Conservation (phyloP, 78 protist genomes). For the Cyanophora paradoxa region DNA sequence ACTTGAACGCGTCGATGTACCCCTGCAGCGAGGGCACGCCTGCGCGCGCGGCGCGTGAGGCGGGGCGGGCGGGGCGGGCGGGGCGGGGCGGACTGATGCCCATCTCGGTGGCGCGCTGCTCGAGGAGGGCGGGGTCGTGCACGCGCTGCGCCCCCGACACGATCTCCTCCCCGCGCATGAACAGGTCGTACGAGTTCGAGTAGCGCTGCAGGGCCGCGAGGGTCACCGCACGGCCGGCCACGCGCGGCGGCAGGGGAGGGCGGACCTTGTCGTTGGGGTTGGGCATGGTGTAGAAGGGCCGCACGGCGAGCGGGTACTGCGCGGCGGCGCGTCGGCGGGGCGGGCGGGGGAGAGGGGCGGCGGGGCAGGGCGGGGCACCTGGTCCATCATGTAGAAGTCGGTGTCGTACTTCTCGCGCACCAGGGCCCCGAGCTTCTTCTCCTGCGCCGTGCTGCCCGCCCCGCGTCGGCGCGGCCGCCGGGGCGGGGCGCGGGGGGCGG, state of each 20-base stretch:
- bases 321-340: no score
- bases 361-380: constrained; percentile 38
- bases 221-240: not conserved
- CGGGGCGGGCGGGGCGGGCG: not conserved
- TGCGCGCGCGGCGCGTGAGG: not conserved
- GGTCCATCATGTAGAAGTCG: constrained; percentile 93
- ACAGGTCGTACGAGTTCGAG: constrained; percentile 96
- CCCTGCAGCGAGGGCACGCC: not conserved
- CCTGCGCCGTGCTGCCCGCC: constrained; percentile 55
- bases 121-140: constrained; percentile 66
- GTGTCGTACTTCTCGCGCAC: constrained; percentile 81
- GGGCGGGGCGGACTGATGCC: not conserved
- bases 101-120: not conserved
- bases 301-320: no score
- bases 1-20: constrained; percentile 92
- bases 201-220: constrained; percentile 10
- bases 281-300: constrained; percentile 99
- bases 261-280: constrained; percentile 55
- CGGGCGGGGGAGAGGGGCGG: no score
- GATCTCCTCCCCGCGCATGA: constrained; percentile 98
- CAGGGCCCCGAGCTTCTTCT: constrained; percentile 81
- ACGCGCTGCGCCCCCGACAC: constrained; percentile 98
- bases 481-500: not conserved
- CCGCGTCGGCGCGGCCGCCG: not conserved
- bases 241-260: not conserved